Base-by-base conservation (phyloP, 2,329 filamentous ascomycete genomes). In the Fusarium nelsonii region DNA sequence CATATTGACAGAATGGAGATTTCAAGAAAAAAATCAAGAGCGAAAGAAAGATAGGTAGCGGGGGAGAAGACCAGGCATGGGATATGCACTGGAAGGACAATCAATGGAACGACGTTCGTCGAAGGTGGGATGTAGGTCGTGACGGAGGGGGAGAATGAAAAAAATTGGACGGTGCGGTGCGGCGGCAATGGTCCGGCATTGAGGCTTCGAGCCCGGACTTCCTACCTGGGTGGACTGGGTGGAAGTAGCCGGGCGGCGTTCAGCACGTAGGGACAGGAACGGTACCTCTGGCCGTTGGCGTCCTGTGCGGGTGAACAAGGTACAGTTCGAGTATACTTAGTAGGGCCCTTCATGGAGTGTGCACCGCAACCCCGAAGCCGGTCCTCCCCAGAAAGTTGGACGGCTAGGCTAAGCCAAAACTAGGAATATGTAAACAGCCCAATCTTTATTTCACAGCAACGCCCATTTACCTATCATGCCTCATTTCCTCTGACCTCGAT, bases 371-470 rank as follows among this genome's bases (percentile, higher is more conserved):
- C 63, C 68, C 59, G 62, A 63, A 51, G 57, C 63, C 57, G 48
- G 59, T 52, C 36, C 48, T 57, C 68, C 58, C 66, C 66, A 62
- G 61, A 46, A 59, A 41, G 39, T 32, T 30, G 14, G 23, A 39
- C 48, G 46, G 40, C 26, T 16, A 36, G 52, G 46, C 77, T 78
- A 78, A 58, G 46, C 74, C 70, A 26, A 63, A 68, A 72, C n/a
- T 14, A 69, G 77, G 71, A 64, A 54, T 72, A 77, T 74, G 75
- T 78, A 77, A 78, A 78, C 70, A 78, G 34, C 43, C 48, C 33
- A 34, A 41, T 45, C 37, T 50, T 51, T 32, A 50, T 60, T 45
- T 44, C 56, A 55, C 41, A 58, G 55, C 39, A 58, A 40, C 57
- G 39, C 23, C 7, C 26, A 32, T 20, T 23, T 23, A 23, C 23